Percentiles rank a stretch among this genome's conserved stretches.
phyloP scores from a whole-genome alignment of 2,329 filamentous ascomycete genomes.

The Pezicula neosporulosa region DNA sequence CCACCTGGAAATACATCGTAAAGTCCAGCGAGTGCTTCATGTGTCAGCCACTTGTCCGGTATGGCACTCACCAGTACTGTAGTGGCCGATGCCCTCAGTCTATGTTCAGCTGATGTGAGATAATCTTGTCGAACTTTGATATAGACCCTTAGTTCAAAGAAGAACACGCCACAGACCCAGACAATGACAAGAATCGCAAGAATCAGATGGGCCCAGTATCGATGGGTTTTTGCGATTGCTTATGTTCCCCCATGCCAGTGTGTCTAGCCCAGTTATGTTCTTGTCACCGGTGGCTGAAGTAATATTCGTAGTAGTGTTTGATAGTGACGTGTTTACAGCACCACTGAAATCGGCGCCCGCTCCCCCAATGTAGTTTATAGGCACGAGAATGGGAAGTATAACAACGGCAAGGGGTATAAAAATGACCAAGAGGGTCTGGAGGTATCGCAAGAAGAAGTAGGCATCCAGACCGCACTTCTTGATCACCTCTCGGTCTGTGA shows the following conservation, averaged over 20 bases:
- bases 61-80: conserved; percentile 93
- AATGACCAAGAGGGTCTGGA: conserved; percentile 82
- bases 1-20: conserved; percentile 97
- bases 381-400: conserved; percentile 80
- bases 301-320: background rate
- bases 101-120: conserved; percentile 90
- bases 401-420: conserved; percentile 79
- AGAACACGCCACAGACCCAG: conserved; percentile 86
- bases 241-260: conserved; percentile 87
- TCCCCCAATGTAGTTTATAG: conserved; percentile 76
- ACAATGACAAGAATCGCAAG: conserved; percentile 74
- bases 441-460: conserved; percentile 94
- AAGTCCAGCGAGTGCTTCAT: conserved; percentile 75
- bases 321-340: conserved; percentile 33
- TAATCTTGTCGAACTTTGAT: conserved; percentile 93
- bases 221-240: conserved; percentile 53
- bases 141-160: conserved; percentile 80
- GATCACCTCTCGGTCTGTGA: conserved; percentile 78
- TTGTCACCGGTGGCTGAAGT: conserved; percentile 10
- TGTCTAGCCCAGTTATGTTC: conserved; percentile 63
- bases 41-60: conserved; percentile 83
- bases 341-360: conserved; percentile 41
- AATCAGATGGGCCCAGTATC: conserved; percentile 82
- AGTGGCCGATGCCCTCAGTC: conserved; percentile 87
- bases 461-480: conserved; percentile 94